These are phyloP conservation scores for Ceratobasidium sp. DNA, from an alignment of 1,284 basidiomycete species.

Conservation along the genomic window DNA sequence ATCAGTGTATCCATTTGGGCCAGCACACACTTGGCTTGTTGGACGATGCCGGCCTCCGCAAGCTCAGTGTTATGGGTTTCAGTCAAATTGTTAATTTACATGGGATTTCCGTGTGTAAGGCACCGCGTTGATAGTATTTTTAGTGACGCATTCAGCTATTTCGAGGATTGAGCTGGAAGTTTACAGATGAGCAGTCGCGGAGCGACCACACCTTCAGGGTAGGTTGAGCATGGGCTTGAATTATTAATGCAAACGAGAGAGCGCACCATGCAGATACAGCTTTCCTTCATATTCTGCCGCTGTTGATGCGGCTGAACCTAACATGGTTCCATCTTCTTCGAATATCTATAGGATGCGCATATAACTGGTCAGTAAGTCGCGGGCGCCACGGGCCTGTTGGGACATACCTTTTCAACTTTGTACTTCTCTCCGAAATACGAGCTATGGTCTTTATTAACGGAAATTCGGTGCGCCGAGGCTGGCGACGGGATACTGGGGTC, in stretches of 20 bases:
- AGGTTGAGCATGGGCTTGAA: background rate
- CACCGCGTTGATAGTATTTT: too few species aligned
- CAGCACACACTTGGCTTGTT: too few species aligned
- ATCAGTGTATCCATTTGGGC: too few species aligned
- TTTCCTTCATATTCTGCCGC: slow-evolving; percentile 11
- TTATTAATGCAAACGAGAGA: background rate
- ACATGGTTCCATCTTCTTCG: slow-evolving; percentile 16
- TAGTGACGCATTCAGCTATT: background rate
- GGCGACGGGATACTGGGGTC: slow-evolving; percentile 55
- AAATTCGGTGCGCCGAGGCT: slow-evolving; percentile 60
- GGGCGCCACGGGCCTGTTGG: slow-evolving; percentile 58
- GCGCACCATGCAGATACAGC: slow-evolving; percentile 14
- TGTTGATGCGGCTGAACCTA: slow-evolving; percentile 16
- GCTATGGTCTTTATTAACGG: slow-evolving; percentile 59
- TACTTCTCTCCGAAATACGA: slow-evolving; percentile 69
- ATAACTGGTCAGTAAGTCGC: background rate
- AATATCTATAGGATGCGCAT: slow-evolving; percentile 9
- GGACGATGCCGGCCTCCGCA: too few species aligned
- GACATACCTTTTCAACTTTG: slow-evolving; percentile 61
- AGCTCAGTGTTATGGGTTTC: too few species aligned
- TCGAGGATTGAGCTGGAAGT: background rate
- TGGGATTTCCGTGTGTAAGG: too few species aligned
- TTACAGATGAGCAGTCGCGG: slow-evolving; percentile 14
- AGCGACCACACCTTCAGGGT: slow-evolving; percentile 7
- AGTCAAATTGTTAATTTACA: too few species aligned